Evolutionary conservation across 1,284 basidiomycete genomes (phyloP).

Genomic region (Trichosporon faecale): DNA sequence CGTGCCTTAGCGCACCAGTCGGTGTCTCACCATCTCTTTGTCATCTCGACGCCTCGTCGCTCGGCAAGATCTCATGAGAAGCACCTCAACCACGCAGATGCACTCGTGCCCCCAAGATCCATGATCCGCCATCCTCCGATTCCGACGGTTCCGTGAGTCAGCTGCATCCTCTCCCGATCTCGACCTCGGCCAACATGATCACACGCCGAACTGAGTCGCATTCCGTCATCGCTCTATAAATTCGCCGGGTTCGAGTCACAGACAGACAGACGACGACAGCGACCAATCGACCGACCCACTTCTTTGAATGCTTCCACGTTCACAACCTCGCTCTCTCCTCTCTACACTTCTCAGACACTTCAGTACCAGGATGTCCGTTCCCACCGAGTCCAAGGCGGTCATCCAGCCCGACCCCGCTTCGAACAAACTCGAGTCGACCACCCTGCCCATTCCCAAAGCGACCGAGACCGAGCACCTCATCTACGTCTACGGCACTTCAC

Average conservation of each 20-base stretch:
- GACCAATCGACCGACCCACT: not conserved
- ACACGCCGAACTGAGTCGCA: not conserved
- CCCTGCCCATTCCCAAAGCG: constrained; percentile 10
- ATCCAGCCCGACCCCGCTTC: constrained; percentile 16
- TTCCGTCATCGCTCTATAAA: not conserved
- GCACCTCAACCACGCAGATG: not conserved
- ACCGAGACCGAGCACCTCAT: constrained; percentile 1
- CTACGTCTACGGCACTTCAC: constrained; percentile 14
- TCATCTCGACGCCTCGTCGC: not conserved
- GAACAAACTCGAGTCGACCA: not conserved
- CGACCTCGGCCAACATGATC: not conserved
- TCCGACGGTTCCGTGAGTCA: not conserved
- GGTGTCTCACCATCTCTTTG: not conserved
- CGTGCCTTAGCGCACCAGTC: too few relatives aligned
- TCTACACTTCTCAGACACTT: not conserved
- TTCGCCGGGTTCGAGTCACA: not conserved
- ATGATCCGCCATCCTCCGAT: not conserved
- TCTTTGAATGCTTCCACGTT: not conserved
- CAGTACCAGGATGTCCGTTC: constrained; percentile 1
- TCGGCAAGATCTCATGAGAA: not conserved
- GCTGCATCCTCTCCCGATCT: not conserved
- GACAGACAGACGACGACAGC: not conserved
- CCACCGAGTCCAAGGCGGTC: constrained; percentile 13
- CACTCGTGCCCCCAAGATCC: not conserved
- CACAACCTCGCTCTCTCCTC: not conserved